Percentiles rank a stretch among this genome's conserved stretches.
Evolutionary conservation across 371 early-diverging fungal species (phyloP).

Genomic region (Gilbertella persicaria): DNA sequence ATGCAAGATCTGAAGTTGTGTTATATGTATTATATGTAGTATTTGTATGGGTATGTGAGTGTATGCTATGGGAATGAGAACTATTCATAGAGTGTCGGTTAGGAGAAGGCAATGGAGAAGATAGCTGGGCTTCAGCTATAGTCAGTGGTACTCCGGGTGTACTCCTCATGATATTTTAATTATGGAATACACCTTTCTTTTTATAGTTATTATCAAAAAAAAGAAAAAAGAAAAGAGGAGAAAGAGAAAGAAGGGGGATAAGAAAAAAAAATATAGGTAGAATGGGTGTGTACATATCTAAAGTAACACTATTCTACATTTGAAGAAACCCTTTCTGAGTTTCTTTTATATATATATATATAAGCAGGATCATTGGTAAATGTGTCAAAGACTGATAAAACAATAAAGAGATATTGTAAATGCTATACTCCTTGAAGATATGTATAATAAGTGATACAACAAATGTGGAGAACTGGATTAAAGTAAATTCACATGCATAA

Average conservation of each 20-base stretch:
- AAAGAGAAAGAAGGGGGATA: background rate
- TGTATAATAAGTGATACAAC: no score
- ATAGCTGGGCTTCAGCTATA: constrained; percentile 25
- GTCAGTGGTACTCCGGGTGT: constrained; percentile 20
- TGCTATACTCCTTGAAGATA: no score
- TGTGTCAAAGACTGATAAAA: no score
- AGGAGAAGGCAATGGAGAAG: constrained; percentile 30
- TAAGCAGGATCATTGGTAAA: no score
- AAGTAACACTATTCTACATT: no score
- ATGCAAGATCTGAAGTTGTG: no score
- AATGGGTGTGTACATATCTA: background rate
- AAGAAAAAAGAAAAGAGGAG: background rate
- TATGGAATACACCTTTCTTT: background rate
- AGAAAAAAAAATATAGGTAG: background rate
- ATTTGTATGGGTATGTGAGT: background rate
- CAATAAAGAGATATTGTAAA: no score
- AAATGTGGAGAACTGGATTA: no score
- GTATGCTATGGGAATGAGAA: background rate
- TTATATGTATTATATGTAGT: constrained; percentile 11
- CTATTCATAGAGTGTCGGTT: constrained; percentile 11
- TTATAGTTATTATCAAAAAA: background rate
- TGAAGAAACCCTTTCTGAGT: no score
- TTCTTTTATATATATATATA: no score
- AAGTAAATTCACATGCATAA: no score
- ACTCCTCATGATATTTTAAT: constrained; percentile 14